Evolutionary conservation across 2,329 filamentous ascomycete species (phyloP).

Genomic region (Fusarium sp.): DNA sequence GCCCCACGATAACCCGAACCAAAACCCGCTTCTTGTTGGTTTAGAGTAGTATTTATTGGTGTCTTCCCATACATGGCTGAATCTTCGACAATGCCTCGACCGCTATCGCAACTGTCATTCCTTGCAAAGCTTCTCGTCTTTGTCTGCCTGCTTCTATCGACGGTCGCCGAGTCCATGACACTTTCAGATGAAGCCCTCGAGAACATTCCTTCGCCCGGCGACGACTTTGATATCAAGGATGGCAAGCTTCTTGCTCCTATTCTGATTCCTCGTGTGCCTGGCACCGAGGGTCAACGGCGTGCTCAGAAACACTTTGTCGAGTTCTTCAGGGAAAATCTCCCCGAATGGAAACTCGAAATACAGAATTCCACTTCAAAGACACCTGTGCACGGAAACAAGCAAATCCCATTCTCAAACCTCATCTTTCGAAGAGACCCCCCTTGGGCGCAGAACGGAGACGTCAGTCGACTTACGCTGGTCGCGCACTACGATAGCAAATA

Average conservation of each 20-base stretch:
- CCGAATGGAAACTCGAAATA: conserved; percentile 81
- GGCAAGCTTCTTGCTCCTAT: conserved; percentile 87
- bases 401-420: conserved; percentile 87
- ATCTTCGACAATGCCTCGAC: conserved; percentile 32
- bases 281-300: conserved; percentile 77
- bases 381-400: conserved; percentile 74
- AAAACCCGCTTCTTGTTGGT: conserved; percentile 33
- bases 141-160: conserved; percentile 33
- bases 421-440: conserved; percentile 90
- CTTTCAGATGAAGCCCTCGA: conserved; percentile 81
- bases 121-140: conserved; percentile 33
- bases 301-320: conserved; percentile 84
- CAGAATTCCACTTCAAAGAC: conserved; percentile 93
- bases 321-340: conserved; percentile 81
- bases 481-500: conserved; percentile 94
- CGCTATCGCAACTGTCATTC: conserved; percentile 25
- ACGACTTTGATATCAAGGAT: conserved; percentile 80
- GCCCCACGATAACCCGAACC: conserved; percentile 35
- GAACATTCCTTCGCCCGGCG: conserved; percentile 75
- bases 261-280: conserved; percentile 87
- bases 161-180: conserved; percentile 55
- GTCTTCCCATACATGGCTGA: conserved; percentile 24
- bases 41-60: conserved; percentile 33
- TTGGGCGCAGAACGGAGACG: conserved; percentile 77
- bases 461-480: conserved; percentile 84